Conservation (phyloP, 768 basidiomycete genomes). For the Collybia nuda region DNA sequence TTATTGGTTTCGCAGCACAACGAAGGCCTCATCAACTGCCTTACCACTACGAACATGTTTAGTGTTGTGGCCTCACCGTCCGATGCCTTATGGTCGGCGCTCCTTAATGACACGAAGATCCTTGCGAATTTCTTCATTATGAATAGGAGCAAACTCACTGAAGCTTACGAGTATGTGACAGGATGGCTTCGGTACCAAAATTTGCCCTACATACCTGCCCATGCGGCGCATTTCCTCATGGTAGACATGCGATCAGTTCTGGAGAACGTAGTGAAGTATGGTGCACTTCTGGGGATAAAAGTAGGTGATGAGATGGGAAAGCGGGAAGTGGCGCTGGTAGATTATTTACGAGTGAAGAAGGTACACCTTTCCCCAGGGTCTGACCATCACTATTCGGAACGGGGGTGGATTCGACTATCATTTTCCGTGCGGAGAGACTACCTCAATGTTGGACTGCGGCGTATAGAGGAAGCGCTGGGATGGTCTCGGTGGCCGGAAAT, state of each 20-base stretch:
- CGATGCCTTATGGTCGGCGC: slow-evolving; percentile 19
- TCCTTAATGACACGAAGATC: slow-evolving; percentile 17
- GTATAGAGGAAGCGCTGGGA: too few relatives aligned
- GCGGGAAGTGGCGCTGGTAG: too few relatives aligned
- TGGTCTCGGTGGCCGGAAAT: too few relatives aligned
- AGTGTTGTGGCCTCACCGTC: slow-evolving; percentile 19
- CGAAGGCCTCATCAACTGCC: slow-evolving; percentile 10
- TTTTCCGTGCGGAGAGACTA: too few relatives aligned
- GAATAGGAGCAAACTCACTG: slow-evolving; percentile 13
- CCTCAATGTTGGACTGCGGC: too few relatives aligned
- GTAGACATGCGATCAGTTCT: slow-evolving; percentile 16
- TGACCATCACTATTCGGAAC: too few relatives aligned
- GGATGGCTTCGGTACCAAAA: slow-evolving; percentile 21
- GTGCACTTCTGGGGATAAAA: too few relatives aligned
- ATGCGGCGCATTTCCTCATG: slow-evolving; percentile 18
- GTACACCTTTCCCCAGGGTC: too few relatives aligned
- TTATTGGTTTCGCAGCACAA: slow-evolving; percentile 17
- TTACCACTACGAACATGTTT: slow-evolving; percentile 17
- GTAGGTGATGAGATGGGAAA: too few relatives aligned
- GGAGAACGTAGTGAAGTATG: too few relatives aligned
- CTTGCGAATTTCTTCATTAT: slow-evolving; percentile 14
- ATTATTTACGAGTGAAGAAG: too few relatives aligned
- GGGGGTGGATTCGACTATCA: too few relatives aligned
- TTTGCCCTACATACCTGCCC: slow-evolving; percentile 13
- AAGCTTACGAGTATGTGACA: slow-evolving; percentile 21